Conservation (phyloP, 352 stramenopile species). For the Globisporangium irregulare region DNA sequence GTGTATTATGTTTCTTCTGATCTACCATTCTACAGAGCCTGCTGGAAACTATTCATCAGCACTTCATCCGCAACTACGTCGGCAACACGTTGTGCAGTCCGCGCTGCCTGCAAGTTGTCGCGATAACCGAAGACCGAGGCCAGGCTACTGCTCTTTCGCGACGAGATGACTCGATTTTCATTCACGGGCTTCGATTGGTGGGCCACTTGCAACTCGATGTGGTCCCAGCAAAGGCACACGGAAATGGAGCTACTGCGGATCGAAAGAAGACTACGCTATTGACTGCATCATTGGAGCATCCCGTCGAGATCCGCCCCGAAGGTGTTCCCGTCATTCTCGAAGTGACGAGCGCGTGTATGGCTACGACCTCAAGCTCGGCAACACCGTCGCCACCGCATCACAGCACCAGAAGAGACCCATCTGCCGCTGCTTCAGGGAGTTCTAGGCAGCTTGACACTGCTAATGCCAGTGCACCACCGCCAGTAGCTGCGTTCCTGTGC, state of each 20-base stretch:
- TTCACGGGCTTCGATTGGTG: constrained; percentile 24
- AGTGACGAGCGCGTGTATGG: constrained; percentile 28
- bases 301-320: constrained; percentile 17
- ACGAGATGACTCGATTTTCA: constrained; percentile 25
- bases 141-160: not conserved
- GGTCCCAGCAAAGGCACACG: constrained; percentile 8
- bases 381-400: not conserved
- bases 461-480: not conserved
- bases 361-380: constrained; percentile 4
- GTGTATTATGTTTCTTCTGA: not conserved
- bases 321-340: constrained; percentile 33
- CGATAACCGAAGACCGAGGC: constrained; percentile 38
- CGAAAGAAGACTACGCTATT: constrained; percentile 3
- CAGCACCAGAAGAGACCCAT: not conserved
- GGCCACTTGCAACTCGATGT: constrained; percentile 34
- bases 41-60: constrained; percentile 50
- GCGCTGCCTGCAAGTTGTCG: constrained; percentile 36
- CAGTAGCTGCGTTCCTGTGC: constrained; percentile 22
- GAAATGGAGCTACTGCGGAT: not conserved
- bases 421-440: not conserved
- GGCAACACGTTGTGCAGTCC: constrained; percentile 30
- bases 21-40: constrained; percentile 28
- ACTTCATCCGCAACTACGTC: constrained; percentile 50
- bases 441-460: not conserved
- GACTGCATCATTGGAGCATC: not conserved